These are phyloP conservation scores for Sclerotinia borealis DNA, from an alignment of 2,329 filamentous ascomycete species.

Conservation along the genomic window DNA sequence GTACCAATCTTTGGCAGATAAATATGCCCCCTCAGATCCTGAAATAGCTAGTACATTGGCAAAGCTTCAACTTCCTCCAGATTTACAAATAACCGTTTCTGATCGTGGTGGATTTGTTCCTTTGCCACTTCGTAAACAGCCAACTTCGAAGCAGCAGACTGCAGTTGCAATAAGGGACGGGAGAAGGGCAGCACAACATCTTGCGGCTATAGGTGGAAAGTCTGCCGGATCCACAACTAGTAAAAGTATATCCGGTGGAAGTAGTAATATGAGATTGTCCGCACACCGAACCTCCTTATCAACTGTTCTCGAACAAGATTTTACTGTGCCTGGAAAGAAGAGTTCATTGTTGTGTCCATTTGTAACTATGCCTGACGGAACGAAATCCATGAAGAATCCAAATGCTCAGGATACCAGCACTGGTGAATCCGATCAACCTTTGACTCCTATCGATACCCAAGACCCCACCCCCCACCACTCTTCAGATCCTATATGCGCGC, in stretches of 20 bases:
- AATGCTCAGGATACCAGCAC: conserved; percentile 21
- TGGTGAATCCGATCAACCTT: conserved; percentile 23
- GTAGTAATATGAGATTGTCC: conserved; percentile 36
- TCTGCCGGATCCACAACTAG: conserved; percentile 38
- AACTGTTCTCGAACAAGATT: conserved; percentile 76
- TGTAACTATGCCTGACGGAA: conserved; percentile 34
- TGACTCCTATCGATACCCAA: conserved; percentile 31
- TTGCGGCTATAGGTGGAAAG: conserved; percentile 42
- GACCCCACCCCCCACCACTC: conserved; percentile 44
- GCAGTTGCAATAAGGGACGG: conserved; percentile 60
- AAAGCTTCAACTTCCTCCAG: conserved; percentile 60
- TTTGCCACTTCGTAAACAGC: conserved; percentile 26
- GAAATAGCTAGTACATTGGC: conserved; percentile 62
- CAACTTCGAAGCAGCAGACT: conserved; percentile 47
- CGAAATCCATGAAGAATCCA: conserved; percentile 19
- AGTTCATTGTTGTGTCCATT: conserved; percentile 80
- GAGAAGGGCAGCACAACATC: conserved; percentile 49
- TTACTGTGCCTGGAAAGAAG: conserved; percentile 77
- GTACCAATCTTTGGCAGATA: conserved; percentile 61
- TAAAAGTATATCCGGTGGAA: conserved; percentile 36
- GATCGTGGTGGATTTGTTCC: conserved; percentile 29
- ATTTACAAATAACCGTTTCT: conserved; percentile 25
- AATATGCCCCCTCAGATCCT: conserved; percentile 55
- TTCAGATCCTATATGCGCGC: conserved; percentile 56
- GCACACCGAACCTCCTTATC: conserved; percentile 50